Evolutionary conservation across 148 eudicot species (phyloP).

Genomic region (Drosera capensis): DNA sequence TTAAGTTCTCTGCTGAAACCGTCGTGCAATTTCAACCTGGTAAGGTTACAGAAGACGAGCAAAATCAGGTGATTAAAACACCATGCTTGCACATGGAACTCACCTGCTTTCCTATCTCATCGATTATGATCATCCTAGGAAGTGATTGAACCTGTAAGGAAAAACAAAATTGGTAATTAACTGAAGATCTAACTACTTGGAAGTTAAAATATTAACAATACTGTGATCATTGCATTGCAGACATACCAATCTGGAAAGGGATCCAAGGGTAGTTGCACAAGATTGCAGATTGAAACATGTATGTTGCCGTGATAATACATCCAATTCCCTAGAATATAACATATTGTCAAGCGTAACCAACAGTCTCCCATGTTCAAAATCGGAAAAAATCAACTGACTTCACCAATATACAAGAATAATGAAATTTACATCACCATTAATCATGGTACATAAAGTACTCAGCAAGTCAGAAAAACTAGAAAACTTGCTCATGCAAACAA

Average conservation of each 20-base stretch:
- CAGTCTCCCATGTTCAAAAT: too few relatives aligned
- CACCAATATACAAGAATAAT: too few relatives aligned
- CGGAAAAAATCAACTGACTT: too few relatives aligned
- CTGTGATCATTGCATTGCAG: neutral
- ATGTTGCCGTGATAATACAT: conserved; percentile 77
- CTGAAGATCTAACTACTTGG: neutral
- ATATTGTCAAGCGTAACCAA: too few relatives aligned
- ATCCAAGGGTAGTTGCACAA: conserved; percentile 86
- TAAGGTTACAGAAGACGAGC: too few relatives aligned
- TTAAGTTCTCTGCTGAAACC: too few relatives aligned
- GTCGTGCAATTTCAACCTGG: too few relatives aligned
- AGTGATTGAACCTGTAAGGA: conserved; percentile 85
- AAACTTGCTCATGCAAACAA: too few relatives aligned
- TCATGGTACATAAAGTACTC: too few relatives aligned
- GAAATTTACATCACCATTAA: too few relatives aligned
- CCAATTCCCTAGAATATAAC: conserved; percentile 58
- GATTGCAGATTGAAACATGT: conserved; percentile 83
- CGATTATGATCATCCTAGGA: conserved; percentile 95
- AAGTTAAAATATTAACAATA: neutral
- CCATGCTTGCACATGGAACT: conserved; percentile 13
- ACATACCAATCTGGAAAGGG: conserved; percentile 92
- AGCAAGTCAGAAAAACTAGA: too few relatives aligned
- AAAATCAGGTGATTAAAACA: conserved; percentile 3
- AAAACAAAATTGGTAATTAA: conserved; percentile 1
- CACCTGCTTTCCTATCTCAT: conserved; percentile 98